phyloP scores from a whole-genome alignment of 257 asterid species.

The Solanum paucissectum region DNA sequence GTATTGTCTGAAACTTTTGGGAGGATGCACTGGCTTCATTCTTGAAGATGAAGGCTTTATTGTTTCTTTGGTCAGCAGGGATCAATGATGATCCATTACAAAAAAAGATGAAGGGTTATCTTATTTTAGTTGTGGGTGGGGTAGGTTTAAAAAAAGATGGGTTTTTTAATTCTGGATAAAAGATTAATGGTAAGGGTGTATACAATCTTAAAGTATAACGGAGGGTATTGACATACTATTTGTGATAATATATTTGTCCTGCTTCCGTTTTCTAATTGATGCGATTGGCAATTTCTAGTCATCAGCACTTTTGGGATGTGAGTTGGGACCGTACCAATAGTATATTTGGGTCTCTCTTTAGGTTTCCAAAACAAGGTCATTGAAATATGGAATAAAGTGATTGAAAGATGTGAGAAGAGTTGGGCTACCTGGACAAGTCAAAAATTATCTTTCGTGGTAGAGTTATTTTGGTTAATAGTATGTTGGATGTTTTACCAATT shows the following conservation, averaged over 20 bases:
- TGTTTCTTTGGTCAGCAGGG: background rate
- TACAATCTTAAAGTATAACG: background rate
- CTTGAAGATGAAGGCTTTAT: background rate
- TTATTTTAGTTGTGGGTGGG: background rate
- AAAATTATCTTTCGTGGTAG: background rate
- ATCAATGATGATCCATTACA: background rate
- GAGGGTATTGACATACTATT: too few species aligned
- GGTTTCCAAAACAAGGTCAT: background rate
- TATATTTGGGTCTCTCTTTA: background rate
- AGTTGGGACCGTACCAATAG: background rate
- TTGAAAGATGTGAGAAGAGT: background rate
- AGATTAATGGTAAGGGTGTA: background rate
- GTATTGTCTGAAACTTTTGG: background rate
- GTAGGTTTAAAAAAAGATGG: background rate
- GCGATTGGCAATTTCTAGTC: background rate
- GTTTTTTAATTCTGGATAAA: background rate
- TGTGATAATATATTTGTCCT: background rate
- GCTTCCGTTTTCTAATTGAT: background rate
- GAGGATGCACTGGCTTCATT: background rate
- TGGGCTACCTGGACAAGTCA: background rate
- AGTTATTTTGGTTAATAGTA: background rate
- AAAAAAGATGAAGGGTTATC: background rate
- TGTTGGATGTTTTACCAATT: background rate
- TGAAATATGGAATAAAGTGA: background rate
- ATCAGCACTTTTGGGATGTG: background rate